Conservation (phyloP, 192 early-diverging fungal species). For the Coemansia sp. region DNA sequence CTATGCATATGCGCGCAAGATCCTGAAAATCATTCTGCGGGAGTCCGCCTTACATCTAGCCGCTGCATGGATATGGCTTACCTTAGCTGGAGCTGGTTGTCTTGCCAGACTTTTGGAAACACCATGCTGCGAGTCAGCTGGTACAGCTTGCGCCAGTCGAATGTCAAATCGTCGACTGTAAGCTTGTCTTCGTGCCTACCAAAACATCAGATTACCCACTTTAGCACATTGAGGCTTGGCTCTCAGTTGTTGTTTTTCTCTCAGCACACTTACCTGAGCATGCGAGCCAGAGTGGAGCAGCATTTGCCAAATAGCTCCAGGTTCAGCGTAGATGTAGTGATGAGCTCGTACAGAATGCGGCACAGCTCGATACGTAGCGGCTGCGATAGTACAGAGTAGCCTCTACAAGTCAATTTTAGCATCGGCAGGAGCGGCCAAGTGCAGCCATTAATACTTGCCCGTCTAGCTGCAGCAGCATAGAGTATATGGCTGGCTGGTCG, state of each 20-base stretch:
- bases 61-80: conserved; percentile 21
- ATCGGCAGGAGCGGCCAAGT: neutral
- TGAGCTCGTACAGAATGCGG: conserved; percentile 64
- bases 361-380: conserved; percentile 27
- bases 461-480: conserved; percentile 36
- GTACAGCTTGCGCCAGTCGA: conserved; percentile 77
- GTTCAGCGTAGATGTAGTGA: conserved; percentile 66
- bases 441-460: conserved; percentile 11
- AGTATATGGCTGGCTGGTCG: conserved; percentile 16
- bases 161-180: conserved; percentile 59
- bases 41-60: neutral
- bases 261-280: conserved; percentile 60
- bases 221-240: no score
- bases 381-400: conserved; percentile 31
- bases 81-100: conserved; percentile 56
- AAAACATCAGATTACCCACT: neutral
- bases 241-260: no score
- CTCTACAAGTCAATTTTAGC: conserved; percentile 21
- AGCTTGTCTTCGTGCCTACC: conserved; percentile 55
- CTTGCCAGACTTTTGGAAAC: conserved; percentile 68
- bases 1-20: neutral
- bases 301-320: conserved; percentile 62
- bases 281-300: conserved; percentile 56
- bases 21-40: neutral
- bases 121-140: conserved; percentile 56